Evolutionary conservation across 73 alveolate genomes (phyloP), one percentile per base, ranked within the genome.

Genomic region (Paramecium sexaurelia): DNA sequence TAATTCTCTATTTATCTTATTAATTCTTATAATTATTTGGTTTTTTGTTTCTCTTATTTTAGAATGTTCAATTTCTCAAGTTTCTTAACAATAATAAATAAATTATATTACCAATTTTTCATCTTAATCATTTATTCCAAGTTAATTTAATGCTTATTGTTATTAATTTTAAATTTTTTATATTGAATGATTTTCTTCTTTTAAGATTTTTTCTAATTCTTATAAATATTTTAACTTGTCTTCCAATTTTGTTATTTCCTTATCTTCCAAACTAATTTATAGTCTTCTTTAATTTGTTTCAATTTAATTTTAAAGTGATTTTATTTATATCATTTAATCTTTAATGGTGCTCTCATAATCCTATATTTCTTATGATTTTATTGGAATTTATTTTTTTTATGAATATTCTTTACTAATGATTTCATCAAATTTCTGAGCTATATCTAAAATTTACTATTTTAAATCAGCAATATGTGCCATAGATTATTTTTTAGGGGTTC

Each of bases 301-400:
- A 24, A 78, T 33, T 26, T 37, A 6, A 19, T 43, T 29, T 78
- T 45, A 37, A 2, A 78, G 32, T 41, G 43, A 22, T 61, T 78
- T 39, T 19, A 78, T 78, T 78, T 78, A 73, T 7, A 40, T 39
- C 90, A 78, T 78, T 15, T 78, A 24, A n/a, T 41, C 75, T 43
- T 45, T 78, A 22, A 78, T 78, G 9, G 22, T 22, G 43, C 8
- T 43, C 55, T 78, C 41, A 15, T 78, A 78, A 37, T 78, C 68
- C 26, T 61, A 26, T 13, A 61, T 26, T 29, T 61, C 83, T 32
- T 61, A 26, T 22, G 83, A 51, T 17, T 51, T 51, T 5, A 51
- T 20, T 19, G 67, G 67, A 51, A 51, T 20, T 51, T 51, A 51
- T 17, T 78, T 61, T 7, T 51, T 51, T n/a, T 51, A 51, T 17